phyloP scores from a whole-genome alignment of 768 basidiomycete species.

The Tulasnella calospora region DNA sequence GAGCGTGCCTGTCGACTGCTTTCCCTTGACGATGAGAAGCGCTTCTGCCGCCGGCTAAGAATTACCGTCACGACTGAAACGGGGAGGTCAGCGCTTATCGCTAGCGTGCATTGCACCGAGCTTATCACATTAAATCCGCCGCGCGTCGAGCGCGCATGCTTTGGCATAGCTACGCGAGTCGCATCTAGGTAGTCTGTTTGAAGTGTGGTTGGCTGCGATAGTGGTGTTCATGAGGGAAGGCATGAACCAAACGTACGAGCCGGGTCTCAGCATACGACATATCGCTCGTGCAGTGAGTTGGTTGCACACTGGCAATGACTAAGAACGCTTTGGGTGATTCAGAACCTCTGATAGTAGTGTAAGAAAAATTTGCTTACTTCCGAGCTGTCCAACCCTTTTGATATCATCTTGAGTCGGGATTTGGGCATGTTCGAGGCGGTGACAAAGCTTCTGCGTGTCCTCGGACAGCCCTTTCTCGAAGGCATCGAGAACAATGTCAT shows the following conservation, averaged over 20 bases:
- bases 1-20: too few species aligned
- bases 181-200: too few species aligned
- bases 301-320: conserved; percentile 92
- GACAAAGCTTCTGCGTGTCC: conserved; percentile 39
- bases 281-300: conserved; percentile 85
- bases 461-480: conserved; percentile 61
- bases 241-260: conserved; percentile 51
- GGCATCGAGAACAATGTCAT: conserved; percentile 74
- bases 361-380: conserved; percentile 49
- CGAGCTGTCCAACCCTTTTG: conserved; percentile 60
- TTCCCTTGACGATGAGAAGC: too few species aligned
- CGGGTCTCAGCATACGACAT: conserved; percentile 89
- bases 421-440: conserved; percentile 90
- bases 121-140: too few species aligned
- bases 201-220: too few species aligned
- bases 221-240: too few species aligned
- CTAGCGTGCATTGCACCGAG: too few species aligned
- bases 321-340: neutral
- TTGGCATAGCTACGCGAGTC: too few species aligned
- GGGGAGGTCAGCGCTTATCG: too few species aligned
- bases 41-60: too few species aligned
- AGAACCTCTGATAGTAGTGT: neutral
- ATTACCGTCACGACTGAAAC: too few species aligned
- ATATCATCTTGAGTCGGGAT: conserved; percentile 72
- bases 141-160: too few species aligned